A percentile compares a stretch with the other conserved stretches of the same genome.
phyloP scores from a whole-genome alignment of 176 grass and related monocot genomes.

The Triticum urartu region DNA sequence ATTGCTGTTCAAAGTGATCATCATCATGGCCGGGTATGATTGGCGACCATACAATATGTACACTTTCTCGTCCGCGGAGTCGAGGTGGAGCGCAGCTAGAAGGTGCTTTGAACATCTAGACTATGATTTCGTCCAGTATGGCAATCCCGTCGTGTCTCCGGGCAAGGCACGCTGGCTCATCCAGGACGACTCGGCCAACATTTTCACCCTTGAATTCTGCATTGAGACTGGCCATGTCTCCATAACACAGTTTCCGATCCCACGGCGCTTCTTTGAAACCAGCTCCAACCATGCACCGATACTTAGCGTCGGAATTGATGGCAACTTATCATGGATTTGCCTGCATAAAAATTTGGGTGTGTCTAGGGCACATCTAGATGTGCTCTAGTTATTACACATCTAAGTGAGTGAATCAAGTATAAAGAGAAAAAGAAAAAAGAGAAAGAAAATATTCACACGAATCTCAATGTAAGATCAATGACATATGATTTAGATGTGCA shows the following conservation, averaged over 20 bases:
- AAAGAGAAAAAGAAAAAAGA: no score
- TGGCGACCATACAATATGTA: neutral
- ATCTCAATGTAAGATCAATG: no score
- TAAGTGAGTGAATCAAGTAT: no score
- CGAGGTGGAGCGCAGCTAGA: neutral
- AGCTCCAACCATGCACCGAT: neutral
- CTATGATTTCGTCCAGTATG: neutral
- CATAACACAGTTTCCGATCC: neutral
- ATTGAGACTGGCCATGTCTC: neutral
- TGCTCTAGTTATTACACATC: no score
- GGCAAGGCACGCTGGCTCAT: neutral
- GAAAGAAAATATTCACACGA: no score
- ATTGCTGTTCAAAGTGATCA: neutral
- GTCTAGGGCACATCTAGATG: no score
- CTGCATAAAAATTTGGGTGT: neutral
- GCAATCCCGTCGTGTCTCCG: neutral
- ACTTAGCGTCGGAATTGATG: neutral
- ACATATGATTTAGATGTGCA: no score
- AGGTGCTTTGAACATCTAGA: neutral
- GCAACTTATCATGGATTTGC: neutral
- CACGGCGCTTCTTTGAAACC: fast-evolving
- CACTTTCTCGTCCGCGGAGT: neutral
- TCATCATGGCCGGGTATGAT: neutral
- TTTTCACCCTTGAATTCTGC: neutral
- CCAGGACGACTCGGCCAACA: neutral